Percentiles rank a stretch among this genome's conserved stretches.
Evolutionary conservation across 495 filamentous ascomycete genomes (phyloP).

Genomic region (Daldinia vernicosa): DNA sequence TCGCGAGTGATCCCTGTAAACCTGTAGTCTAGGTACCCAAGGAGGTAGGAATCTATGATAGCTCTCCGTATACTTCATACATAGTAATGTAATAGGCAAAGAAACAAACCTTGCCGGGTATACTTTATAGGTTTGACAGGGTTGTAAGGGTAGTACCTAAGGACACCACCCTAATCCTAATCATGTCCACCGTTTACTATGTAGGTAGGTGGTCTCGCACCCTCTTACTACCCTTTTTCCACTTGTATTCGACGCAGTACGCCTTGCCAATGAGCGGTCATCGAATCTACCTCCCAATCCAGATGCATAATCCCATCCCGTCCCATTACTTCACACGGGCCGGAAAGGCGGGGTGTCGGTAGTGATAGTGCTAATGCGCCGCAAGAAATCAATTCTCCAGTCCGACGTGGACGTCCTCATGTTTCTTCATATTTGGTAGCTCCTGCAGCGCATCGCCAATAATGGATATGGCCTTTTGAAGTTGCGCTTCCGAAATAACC

Average conservation of each 20-base stretch:
- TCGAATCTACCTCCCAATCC: conserved; percentile 22
- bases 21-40: not conserved
- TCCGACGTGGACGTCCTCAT: conserved; percentile 42
- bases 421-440: conserved; percentile 54
- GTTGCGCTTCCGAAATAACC: conserved; percentile 86
- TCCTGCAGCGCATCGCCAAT: conserved; percentile 79
- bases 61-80: conserved; percentile 10
- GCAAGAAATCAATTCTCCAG: conserved; percentile 43
- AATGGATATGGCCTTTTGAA: conserved; percentile 76
- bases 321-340: conserved; percentile 24
- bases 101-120: conserved; percentile 22
- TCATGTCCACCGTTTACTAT: conserved; percentile 21
- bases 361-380: conserved; percentile 6
- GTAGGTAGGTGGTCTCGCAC: conserved; percentile 31
- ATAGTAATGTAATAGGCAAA: not conserved
- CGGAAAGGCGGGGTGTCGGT: conserved; percentile 31
- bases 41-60: conserved; percentile 24
- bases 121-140: conserved; percentile 19
- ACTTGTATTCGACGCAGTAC: conserved; percentile 33
- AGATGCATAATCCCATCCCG: conserved; percentile 4
- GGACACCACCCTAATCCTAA: conserved; percentile 18
- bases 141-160: conserved; percentile 9
- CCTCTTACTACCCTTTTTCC: conserved; percentile 41
- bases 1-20: conserved; percentile 19
- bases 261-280: conserved; percentile 33